A percentile compares a stretch with the other conserved stretches of the same genome.
phyloP scores from a whole-genome alignment of 2,329 filamentous ascomycete genomes.

The Fusarium chlamydosporum region DNA sequence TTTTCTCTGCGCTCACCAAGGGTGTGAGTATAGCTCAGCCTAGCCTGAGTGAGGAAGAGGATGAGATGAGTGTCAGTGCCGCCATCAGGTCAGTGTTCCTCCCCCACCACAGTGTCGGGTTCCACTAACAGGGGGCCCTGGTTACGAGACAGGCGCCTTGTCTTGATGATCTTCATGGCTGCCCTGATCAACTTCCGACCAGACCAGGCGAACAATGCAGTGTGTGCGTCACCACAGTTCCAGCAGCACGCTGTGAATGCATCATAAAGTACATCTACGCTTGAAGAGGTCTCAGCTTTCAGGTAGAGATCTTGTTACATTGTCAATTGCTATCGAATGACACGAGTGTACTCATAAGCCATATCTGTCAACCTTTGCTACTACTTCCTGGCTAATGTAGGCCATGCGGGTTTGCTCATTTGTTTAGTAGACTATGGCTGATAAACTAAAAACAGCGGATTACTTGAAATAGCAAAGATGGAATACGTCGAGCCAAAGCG shows the following conservation, averaged over 20 bases:
- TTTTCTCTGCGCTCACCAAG: neutral
- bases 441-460: slow-evolving; percentile 17
- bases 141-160: slow-evolving; percentile 3
- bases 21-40: neutral
- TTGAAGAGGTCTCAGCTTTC: neutral
- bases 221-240: slow-evolving; percentile 19
- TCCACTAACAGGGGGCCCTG: slow-evolving; percentile 25
- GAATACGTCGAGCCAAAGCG: slow-evolving; percentile 7
- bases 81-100: slow-evolving; percentile 40
- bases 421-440: neutral
- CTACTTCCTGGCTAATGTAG: too few relatives aligned
- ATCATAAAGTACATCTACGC: neutral
- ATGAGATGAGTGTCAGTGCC: slow-evolving; percentile 9
- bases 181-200: slow-evolving; percentile 9
- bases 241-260: neutral
- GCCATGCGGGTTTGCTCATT: too few relatives aligned
- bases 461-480: slow-evolving; percentile 27
- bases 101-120: slow-evolving; percentile 46
- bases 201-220: slow-evolving; percentile 11
- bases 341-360: too few relatives aligned
- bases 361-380: too few relatives aligned
- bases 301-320: neutral
- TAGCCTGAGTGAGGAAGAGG: slow-evolving; percentile 26
- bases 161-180: slow-evolving; percentile 39
- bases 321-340: too few relatives aligned